Evolutionary conservation across 495 filamentous ascomycete genomes (phyloP).

Genomic region (Aspergillus bertholletiae): DNA sequence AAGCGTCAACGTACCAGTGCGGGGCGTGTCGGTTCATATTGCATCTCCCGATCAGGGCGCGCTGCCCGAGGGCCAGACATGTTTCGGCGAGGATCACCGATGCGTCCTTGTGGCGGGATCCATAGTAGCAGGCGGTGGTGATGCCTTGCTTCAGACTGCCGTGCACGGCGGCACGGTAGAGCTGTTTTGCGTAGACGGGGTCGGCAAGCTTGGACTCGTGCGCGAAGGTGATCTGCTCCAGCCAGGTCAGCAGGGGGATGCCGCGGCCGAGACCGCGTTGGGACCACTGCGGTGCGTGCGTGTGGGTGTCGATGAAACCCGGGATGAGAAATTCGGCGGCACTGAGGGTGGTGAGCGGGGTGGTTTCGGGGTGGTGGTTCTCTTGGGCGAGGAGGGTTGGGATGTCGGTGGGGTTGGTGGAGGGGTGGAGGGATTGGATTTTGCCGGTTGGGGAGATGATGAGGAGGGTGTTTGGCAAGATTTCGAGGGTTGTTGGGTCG

Average conservation of each 20-base stretch:
- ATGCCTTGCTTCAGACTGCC: conserved; percentile 60
- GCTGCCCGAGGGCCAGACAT: conserved; percentile 54
- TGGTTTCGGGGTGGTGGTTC: conserved; percentile 36
- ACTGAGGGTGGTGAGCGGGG: conserved; percentile 35
- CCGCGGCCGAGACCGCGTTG: conserved; percentile 58
- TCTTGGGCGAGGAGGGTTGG: conserved; percentile 22
- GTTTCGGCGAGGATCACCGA: conserved; percentile 57
- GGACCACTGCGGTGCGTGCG: conserved; percentile 62
- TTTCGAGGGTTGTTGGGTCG: conserved; percentile 34
- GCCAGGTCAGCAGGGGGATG: conserved; percentile 57
- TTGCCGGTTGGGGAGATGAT: conserved; percentile 37
- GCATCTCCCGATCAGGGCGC: conserved; percentile 63
- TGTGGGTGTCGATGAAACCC: conserved; percentile 63
- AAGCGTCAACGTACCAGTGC: conserved; percentile 54
- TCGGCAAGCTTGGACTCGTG: conserved; percentile 58
- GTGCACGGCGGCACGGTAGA: conserved; percentile 52
- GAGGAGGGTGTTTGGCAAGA: conserved; percentile 46
- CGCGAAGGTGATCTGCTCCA: conserved; percentile 58
- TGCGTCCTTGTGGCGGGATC: conserved; percentile 53
- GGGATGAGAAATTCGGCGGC: conserved; percentile 55
- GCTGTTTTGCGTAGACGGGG: conserved; percentile 44
- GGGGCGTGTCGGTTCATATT: conserved; percentile 63
- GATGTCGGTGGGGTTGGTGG: conserved; percentile 33
- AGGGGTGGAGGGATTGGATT: conserved; percentile 41
- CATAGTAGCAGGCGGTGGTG: conserved; percentile 66